Conservation (phyloP, 345 rosid genomes). For the Litchi chinensis region DNA sequence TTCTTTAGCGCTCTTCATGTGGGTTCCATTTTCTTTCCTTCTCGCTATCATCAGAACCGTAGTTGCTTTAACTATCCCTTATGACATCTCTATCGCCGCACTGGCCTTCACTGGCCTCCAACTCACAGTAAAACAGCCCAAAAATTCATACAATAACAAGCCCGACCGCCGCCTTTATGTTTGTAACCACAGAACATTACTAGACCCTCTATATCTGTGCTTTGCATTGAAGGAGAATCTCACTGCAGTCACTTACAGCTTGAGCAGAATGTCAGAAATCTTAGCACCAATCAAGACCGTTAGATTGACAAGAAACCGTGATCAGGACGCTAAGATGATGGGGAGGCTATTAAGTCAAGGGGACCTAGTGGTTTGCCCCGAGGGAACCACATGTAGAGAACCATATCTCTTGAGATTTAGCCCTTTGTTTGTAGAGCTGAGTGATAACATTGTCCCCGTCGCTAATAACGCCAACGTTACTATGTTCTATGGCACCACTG, state of each 20-base stretch:
- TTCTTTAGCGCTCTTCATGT: conserved; percentile 59
- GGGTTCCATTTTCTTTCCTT: conserved; percentile 60
- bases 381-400: conserved; percentile 89
- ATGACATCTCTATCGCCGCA: conserved; percentile 42
- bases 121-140: conserved; percentile 29
- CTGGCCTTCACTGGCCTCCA: conserved; percentile 42
- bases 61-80: conserved; percentile 49
- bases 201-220: conserved; percentile 72
- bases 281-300: conserved; percentile 72
- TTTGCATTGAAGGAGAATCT: conserved; percentile 45
- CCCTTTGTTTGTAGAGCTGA: conserved; percentile 67
- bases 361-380: conserved; percentile 75
- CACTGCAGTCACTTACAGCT: conserved; percentile 77
- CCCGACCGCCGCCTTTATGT: conserved; percentile 50
- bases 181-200: conserved; percentile 73
- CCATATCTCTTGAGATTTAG: conserved; percentile 75
- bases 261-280: conserved; percentile 64
- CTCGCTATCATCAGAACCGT: conserved; percentile 42
- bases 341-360: conserved; percentile 46
- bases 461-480: conserved; percentile 49
- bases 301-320: conserved; percentile 57
- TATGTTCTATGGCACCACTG: conserved; percentile 79
- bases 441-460: conserved; percentile 61
- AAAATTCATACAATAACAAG: not conserved
- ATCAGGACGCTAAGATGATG: conserved; percentile 51